Evolutionary conservation across 1,139 yeast genomes (phyloP), one percentile per base, ranked within the genome.

Genomic region (Candida tetrigidarum): DNA sequence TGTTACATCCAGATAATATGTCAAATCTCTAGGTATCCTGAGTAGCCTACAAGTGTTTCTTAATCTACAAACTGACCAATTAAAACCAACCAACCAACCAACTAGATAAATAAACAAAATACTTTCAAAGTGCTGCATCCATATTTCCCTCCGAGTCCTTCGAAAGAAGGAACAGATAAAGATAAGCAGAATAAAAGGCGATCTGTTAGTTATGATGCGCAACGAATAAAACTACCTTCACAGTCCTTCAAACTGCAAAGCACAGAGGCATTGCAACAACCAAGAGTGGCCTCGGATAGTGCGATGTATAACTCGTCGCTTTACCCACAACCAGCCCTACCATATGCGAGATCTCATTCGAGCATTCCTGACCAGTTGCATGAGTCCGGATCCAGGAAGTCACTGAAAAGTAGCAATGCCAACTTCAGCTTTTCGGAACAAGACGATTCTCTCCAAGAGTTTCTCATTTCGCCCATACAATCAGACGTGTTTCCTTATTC

Each of bases 181-280:
- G 29, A 25, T 12, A 20, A 43, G 18, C 26, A 20, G 22, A 42
- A 42, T 30, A 56, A 62, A 25, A 55, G 69, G 25, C 53, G 65
- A 30, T 63, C 69, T 2, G 66, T 60, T 19, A 64, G 66, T 49
- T 67, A 67, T 50, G 71, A 66, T 33, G 57, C 57, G 14, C 63
- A 58, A 25, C 51, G 72, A 39, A 63, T 64, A 19, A 56, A 62
- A 44, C 35, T 45, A 19, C 56, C 56, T 1, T 45, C 44, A 22
- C 33, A 42, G 6, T 30, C 43, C 2, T 20, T 40, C 19, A 33
- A 33, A 27, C 43, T 40, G 38, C 38, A 34, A 34, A 34, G 41
- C n/a, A 25, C 43, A 6, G 39, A 40, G 25, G 16, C 39, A 1
- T 22, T 38, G 25, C 35, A 41, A 32, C 45, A 44, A 27, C 39